These are phyloP conservation scores for Solanum clarkiae DNA, from an alignment of 257 asterid genomes.

Conservation along the genomic window DNA sequence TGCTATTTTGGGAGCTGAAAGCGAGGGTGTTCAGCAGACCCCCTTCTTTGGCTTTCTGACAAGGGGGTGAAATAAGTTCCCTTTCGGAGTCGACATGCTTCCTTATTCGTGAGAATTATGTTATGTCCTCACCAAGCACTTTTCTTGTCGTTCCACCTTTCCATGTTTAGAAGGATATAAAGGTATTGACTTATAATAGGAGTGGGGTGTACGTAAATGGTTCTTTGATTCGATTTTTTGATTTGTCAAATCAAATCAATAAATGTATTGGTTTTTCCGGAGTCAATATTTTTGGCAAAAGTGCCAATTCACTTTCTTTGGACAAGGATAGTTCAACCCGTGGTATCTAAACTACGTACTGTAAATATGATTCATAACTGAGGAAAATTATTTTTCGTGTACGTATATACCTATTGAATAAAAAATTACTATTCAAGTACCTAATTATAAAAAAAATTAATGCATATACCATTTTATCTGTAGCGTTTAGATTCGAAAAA, in stretches of 20 bases:
- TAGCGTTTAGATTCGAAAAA: background rate
- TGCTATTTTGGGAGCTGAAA: background rate
- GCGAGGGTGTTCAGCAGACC: background rate
- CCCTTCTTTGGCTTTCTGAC: background rate
- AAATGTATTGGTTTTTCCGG: background rate
- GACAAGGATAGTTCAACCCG: background rate
- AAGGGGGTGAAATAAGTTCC: background rate
- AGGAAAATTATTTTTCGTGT: background rate
- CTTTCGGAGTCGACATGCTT: background rate
- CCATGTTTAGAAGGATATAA: background rate
- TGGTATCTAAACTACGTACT: background rate
- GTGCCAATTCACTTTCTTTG: background rate
- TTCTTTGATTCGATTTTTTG: background rate
- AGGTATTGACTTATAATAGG: accelerated
- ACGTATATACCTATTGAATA: background rate
- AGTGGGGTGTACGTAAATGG: background rate
- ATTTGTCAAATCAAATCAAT: background rate
- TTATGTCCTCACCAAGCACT: background rate
- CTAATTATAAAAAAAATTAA: too few species aligned
- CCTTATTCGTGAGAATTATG: background rate
- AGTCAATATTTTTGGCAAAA: background rate
- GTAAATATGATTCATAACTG: background rate
- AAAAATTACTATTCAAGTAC: too few species aligned
- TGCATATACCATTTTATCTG: background rate
- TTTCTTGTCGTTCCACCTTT: background rate